Percentiles rank a stretch among this genome's conserved stretches.
Evolutionary conservation across 2,329 filamentous ascomycete genomes (phyloP).

Genomic region (Cordyceps fumosorosea): DNA sequence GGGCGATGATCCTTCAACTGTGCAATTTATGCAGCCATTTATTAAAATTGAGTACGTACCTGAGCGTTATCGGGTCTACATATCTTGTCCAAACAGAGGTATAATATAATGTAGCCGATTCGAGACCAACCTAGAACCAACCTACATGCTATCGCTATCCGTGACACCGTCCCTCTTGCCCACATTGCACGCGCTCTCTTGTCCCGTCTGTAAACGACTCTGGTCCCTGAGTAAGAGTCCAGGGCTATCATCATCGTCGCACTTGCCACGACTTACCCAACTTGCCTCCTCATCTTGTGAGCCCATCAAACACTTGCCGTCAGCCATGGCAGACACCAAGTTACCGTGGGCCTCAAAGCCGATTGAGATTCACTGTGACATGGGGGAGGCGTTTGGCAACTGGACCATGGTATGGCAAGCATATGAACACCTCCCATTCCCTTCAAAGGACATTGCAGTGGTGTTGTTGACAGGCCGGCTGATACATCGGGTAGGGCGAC

Average conservation of each 20-base stretch:
- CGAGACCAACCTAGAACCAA: background rate
- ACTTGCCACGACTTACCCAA: background rate
- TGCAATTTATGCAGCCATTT: background rate
- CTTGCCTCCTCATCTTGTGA: background rate
- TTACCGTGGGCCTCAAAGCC: background rate
- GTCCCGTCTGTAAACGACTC: background rate
- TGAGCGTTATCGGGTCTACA: background rate
- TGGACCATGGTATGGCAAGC: background rate
- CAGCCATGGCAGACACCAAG: background rate
- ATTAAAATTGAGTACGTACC: background rate
- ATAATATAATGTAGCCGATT: background rate
- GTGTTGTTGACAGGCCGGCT: background rate
- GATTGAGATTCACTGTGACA: constrained; percentile 9
- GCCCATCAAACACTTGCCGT: background rate
- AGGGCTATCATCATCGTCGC: background rate
- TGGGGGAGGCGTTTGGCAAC: constrained; percentile 6
- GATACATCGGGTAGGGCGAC: background rate
- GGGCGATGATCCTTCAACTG: background rate
- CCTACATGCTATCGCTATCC: background rate
- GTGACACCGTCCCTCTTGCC: background rate
- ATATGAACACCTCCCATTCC: background rate
- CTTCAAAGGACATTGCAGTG: background rate
- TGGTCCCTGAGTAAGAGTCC: background rate
- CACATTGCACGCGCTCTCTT: background rate
- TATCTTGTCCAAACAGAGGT: background rate